Evolutionary conservation across 176 grass and related monocot genomes (phyloP).

Genomic region (Bolboschoenus planiculmis): DNA sequence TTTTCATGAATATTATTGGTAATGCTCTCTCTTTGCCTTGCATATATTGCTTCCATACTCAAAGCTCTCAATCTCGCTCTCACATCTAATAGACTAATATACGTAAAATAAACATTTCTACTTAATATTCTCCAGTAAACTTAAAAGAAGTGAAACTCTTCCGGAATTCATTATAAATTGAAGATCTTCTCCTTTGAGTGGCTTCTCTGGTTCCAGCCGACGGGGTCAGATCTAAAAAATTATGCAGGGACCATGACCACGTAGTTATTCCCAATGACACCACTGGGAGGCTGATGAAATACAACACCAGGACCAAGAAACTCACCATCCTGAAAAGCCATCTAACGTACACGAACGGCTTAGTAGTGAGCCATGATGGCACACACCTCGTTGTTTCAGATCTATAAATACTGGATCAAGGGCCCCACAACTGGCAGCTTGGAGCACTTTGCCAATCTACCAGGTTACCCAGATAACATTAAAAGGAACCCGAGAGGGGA

Average conservation of each 20-base stretch:
- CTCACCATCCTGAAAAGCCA: background rate
- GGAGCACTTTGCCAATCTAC: background rate
- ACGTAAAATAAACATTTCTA: too few relatives aligned
- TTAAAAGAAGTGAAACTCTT: too few relatives aligned
- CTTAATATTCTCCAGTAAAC: too few relatives aligned
- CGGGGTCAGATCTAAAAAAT: too few relatives aligned
- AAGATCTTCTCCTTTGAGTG: too few relatives aligned
- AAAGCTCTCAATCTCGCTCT: too few relatives aligned
- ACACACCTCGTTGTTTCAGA: background rate
- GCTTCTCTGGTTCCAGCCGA: too few relatives aligned
- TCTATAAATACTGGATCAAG: conserved; percentile 21
- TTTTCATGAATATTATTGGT: too few relatives aligned
- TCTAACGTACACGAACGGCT: conserved; percentile 14
- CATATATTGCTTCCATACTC: too few relatives aligned
- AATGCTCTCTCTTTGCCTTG: too few relatives aligned
- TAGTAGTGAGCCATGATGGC: conserved; percentile 8
- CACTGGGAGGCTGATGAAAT: background rate
- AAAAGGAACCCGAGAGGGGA: conserved; percentile 3
- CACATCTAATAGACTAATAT: too few relatives aligned
- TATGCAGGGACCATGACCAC: background rate
- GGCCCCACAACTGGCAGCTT: background rate
- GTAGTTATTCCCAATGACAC: background rate
- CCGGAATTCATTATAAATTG: too few relatives aligned
- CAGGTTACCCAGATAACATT: conserved; percentile 32
- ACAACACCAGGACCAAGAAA: background rate